Evolutionary conservation across 805 yeast genomes (phyloP).

Genomic region (Nakazawaea populi): DNA sequence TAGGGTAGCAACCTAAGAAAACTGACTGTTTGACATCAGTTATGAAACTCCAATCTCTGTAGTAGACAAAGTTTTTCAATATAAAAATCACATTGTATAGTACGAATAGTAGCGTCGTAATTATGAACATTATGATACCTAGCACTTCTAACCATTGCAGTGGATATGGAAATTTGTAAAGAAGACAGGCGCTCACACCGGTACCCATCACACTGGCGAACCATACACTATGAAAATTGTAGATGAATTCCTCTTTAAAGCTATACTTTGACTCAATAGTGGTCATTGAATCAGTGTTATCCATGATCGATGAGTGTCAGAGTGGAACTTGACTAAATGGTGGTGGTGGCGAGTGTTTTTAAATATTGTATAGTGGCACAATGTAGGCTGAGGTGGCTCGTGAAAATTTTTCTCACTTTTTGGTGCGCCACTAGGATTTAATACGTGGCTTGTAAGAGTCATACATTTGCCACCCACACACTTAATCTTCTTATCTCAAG

Average conservation of each 20-base stretch:
- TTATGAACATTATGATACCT: conserved; percentile 2
- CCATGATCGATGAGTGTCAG: too few relatives aligned
- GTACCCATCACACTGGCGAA: conserved; percentile 82
- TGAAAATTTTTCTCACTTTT: not conserved
- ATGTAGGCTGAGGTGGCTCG: not conserved
- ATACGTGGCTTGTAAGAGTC: too few relatives aligned
- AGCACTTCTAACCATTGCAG: conserved; percentile 5
- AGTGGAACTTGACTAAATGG: not conserved
- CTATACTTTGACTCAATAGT: not conserved
- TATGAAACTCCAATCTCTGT: conserved; percentile 19
- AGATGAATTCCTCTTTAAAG: conserved; percentile 8
- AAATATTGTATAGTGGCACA: too few relatives aligned
- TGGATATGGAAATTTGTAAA: conserved; percentile 52
- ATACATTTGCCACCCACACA: not conserved
- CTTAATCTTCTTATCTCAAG: too few relatives aligned
- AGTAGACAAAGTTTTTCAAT: conserved; percentile 3
- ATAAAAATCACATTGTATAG: not conserved
- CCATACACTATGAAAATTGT: conserved; percentile 44
- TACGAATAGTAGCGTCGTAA: conserved; percentile 1
- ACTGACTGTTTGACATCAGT: conserved; percentile 43
- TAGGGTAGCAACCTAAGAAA: conserved; percentile 75
- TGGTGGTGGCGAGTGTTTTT: not conserved
- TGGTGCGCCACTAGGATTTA: too few relatives aligned
- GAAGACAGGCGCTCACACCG: conserved; percentile 61
- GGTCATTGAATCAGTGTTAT: too few relatives aligned